Evolutionary conservation across 2,329 filamentous ascomycete species (phyloP).

Genomic region (Gaeumannomyces sp.): DNA sequence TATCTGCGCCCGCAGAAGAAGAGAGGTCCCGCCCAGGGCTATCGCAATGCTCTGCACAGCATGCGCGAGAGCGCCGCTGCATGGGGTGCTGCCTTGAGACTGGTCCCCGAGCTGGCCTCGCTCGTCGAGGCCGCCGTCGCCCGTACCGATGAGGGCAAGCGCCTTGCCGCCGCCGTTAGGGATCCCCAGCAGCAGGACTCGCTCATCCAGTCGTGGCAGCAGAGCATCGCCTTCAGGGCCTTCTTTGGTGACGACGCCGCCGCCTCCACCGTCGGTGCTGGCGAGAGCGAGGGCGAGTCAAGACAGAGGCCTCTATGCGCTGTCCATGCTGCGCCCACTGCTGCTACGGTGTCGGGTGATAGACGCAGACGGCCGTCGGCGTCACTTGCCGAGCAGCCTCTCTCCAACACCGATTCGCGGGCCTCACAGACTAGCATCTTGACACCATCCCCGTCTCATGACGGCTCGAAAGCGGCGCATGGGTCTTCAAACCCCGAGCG

Average conservation of each 20-base stretch:
- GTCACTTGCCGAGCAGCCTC: not conserved
- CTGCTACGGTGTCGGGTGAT: not conserved
- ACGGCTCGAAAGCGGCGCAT: conserved; percentile 7
- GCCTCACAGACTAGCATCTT: conserved; percentile 8
- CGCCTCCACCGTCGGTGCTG: not conserved
- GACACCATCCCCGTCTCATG: conserved; percentile 17
- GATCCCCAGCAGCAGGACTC: conserved; percentile 30
- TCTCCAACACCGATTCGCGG: conserved; percentile 10
- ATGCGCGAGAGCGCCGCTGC: conserved; percentile 33
- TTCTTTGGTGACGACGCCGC: conserved; percentile 25
- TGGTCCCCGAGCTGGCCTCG: conserved; percentile 29
- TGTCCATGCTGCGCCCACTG: not conserved
- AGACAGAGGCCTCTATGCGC: not conserved
- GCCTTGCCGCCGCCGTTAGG: conserved; percentile 26
- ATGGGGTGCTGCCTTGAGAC: conserved; percentile 29
- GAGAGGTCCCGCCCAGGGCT: conserved; percentile 31
- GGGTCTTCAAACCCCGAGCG: not conserved
- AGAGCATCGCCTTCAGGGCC: conserved; percentile 28
- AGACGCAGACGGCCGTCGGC: not conserved
- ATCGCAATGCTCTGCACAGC: conserved; percentile 31
- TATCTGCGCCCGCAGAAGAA: conserved; percentile 33
- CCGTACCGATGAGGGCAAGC: conserved; percentile 22
- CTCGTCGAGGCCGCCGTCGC: conserved; percentile 29
- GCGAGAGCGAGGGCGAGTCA: not conserved
- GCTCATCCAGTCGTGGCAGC: conserved; percentile 29